These are phyloP conservation scores for Nepenthes gracilis DNA, from an alignment of 148 eudicot species.

Conservation along the genomic window DNA sequence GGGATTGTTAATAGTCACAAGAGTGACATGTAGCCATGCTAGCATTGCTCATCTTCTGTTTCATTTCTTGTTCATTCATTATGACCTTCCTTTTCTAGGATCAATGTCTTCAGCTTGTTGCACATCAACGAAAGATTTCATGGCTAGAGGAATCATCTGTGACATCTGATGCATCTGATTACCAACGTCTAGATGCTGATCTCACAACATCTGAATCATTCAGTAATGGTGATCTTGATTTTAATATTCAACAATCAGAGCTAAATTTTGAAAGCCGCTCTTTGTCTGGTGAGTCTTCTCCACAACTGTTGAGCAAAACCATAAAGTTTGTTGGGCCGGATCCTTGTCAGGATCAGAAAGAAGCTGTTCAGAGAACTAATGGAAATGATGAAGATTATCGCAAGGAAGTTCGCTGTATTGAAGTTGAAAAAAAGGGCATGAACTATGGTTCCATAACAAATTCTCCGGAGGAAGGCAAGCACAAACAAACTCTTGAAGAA, in stretches of 20 bases:
- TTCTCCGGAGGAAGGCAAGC: not conserved
- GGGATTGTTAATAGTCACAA: not conserved
- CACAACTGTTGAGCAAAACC: conserved; percentile 24
- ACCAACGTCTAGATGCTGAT: conserved; percentile 36
- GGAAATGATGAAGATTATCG: conserved; percentile 40
- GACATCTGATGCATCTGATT: conserved; percentile 52
- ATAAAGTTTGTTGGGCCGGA: conserved; percentile 35
- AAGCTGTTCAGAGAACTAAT: conserved; percentile 14
- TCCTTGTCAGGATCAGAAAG: conserved; percentile 38
- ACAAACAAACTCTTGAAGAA: not conserved
- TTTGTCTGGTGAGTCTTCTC: conserved; percentile 34
- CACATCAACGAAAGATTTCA: conserved; percentile 26
- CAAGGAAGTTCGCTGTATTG: conserved; percentile 66
- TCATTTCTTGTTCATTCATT: conserved; percentile 2
- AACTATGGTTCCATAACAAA: conserved; percentile 7
- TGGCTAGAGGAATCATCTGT: conserved; percentile 57
- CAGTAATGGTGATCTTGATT: conserved; percentile 14
- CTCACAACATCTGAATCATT: conserved; percentile 24
- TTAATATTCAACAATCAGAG: conserved; percentile 16
- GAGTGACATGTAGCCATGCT: not conserved
- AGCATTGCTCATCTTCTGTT: not conserved
- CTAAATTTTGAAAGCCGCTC: conserved; percentile 30
- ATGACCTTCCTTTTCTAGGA: conserved; percentile 9
- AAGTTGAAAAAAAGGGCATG: conserved; percentile 23
- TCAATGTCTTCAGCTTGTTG: conserved; percentile 8